Percentiles rank a stretch among this genome's conserved stretches.
These are phyloP conservation scores for Podospora comata DNA, from an alignment of 495 filamentous ascomycete species.

Conservation along the genomic window DNA sequence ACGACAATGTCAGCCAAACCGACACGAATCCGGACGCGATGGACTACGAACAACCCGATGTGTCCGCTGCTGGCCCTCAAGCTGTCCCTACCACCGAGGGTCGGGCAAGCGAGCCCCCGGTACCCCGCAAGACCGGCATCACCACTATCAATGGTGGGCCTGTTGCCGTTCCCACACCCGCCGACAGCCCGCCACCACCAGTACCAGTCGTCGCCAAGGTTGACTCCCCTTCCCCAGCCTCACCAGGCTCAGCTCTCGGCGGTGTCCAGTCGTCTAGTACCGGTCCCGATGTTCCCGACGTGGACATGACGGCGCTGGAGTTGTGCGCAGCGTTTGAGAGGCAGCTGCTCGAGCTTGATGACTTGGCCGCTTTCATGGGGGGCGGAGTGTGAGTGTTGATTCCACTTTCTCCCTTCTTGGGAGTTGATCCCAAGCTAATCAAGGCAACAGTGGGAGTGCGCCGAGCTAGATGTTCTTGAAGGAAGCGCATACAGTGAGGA, in stretches of 20 bases:
- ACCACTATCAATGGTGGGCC: constrained; percentile 52
- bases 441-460: neutral
- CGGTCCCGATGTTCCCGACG: constrained; percentile 31
- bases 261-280: constrained; percentile 10
- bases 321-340: constrained; percentile 49
- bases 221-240: constrained; percentile 40
- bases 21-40: constrained; percentile 45
- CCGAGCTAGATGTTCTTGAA: neutral
- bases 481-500: neutral
- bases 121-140: constrained; percentile 43
- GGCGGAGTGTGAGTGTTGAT: constrained; percentile 43
- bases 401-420: constrained; percentile 7
- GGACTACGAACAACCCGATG: constrained; percentile 42
- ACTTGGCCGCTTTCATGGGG: constrained; percentile 52
- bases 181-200: constrained; percentile 43
- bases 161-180: constrained; percentile 40
- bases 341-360: constrained; percentile 49
- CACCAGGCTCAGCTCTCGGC: constrained; percentile 29
- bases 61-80: constrained; percentile 21
- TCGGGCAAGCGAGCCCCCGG: constrained; percentile 44
- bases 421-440: neutral
- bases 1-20: constrained; percentile 43
- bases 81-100: constrained; percentile 26
- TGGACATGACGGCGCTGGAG: constrained; percentile 50
- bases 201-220: constrained; percentile 30